Conservation (phyloP, 345 rosid genomes). For the Moricandia arvensis region DNA sequence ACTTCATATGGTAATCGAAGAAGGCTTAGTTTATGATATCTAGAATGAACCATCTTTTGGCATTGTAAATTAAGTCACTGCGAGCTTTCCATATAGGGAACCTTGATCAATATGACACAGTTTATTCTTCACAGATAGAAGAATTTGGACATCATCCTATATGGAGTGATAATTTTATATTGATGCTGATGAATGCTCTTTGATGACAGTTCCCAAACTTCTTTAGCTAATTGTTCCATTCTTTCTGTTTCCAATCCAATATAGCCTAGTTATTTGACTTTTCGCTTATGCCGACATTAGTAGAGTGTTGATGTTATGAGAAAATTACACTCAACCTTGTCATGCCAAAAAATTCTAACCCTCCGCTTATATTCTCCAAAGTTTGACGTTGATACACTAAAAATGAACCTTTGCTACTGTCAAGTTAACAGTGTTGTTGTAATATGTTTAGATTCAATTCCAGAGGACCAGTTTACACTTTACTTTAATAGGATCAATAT, state of each 20-base stretch:
- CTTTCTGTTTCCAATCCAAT: too few species aligned
- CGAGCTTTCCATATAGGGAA: neutral
- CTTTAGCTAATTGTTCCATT: too few species aligned
- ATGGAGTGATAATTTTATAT: neutral
- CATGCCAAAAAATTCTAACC: neutral
- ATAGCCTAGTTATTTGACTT: neutral
- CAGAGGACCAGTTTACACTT: too few species aligned
- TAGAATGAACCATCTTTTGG: neutral
- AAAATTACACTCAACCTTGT: neutral
- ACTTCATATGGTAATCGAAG: neutral
- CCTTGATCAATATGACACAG: neutral
- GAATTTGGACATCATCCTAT: neutral
- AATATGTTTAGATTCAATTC: too few species aligned
- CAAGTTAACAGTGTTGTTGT: too few species aligned
- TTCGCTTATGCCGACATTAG: neutral
- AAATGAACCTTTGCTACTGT: too few species aligned
- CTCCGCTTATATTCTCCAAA: neutral
- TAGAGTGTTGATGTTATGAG: neutral
- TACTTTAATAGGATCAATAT: too few species aligned
- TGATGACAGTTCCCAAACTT: too few species aligned
- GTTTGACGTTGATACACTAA: too few species aligned
- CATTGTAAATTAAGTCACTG: neutral
- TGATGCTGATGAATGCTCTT: too few species aligned
- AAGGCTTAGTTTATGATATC: too few species aligned
- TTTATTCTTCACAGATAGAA: neutral